Evolutionary conservation across 192 early-diverging fungal species (phyloP), one percentile per base, ranked within the genome.

Genomic region (Backusella sp.): DNA sequence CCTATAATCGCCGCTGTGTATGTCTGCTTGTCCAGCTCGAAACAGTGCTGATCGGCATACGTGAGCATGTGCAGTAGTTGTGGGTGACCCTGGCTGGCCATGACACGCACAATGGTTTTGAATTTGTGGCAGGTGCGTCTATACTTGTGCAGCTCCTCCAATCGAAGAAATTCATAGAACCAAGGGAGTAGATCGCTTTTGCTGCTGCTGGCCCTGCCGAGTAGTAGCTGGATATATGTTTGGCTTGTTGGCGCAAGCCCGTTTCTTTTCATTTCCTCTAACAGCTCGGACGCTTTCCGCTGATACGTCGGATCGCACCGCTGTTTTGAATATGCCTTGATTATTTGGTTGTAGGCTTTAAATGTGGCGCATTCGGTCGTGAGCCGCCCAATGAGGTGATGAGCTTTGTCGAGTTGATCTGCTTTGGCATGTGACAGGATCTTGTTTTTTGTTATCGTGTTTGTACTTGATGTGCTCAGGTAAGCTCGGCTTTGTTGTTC

Each of bases 361-460:
- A 28, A 62, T 62, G 23, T 11, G 7, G 23, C 21, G 23, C 23
- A 62, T 62, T 62, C 23, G 12, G 2, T 62, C 3, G 23, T 23
- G 6, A 62, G 12, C 0, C 23, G 56, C 0, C 56, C n/a, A 4
- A 62, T 62, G 7, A 62, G 56, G 1, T 9, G 23, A 28, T 62
- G 56, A 1, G 56, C 56, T 62, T 62, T 23, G 21, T 62, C 56
- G 21, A 62, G 21, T 14, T 62, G 56, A 62, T 62, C 56, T 14
- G 56, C 56, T 62, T 62, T 62, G 56, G 26, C 56, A 62, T 62
- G 56, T 62, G 56, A 14, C 56, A 62, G 26, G 23, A 62, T 62
- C 56, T 62, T 62, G 11, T 14, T 62, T 11, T 28, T 14, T 62
- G 56, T 14, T 26, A 12, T 59, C 8, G 23, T 28, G 12, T 12